A percentile compares a stretch with the other conserved stretches of the same genome.
These are phyloP conservation scores for Pouteria campechiana DNA, from an alignment of 179 eudicot genomes.

Conservation along the genomic window DNA sequence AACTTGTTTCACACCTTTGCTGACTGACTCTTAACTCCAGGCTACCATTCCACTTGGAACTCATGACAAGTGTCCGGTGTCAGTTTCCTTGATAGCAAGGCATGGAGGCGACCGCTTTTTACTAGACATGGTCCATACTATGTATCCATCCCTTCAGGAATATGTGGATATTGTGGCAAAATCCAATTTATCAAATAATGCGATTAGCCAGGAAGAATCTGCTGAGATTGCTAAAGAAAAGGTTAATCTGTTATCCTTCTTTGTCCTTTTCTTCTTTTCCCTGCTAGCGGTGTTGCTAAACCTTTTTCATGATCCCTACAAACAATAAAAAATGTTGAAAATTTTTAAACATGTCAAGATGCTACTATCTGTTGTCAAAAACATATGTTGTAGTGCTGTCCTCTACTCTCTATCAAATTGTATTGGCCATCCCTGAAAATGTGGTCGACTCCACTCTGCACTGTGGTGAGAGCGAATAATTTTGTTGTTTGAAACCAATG, in stretches of 20 bases:
- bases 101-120: slow-evolving; percentile 90
- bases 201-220: slow-evolving; percentile 39
- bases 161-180: slow-evolving; percentile 42
- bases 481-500: no score
- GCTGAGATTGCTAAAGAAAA: slow-evolving; percentile 92
- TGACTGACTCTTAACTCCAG: slow-evolving; percentile 34
- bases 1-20: no score
- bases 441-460: no score
- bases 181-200: slow-evolving; percentile 38
- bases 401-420: no score
- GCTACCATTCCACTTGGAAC: slow-evolving; percentile 70
- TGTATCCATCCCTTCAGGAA: slow-evolving; percentile 60
- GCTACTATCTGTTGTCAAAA: no score
- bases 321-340: no score
- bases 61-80: slow-evolving; percentile 67
- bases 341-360: no score
- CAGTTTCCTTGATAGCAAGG: slow-evolving; percentile 75
- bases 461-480: no score
- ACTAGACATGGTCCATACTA: slow-evolving; percentile 53
- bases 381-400: no score
- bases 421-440: no score
- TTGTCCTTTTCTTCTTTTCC: neutral
- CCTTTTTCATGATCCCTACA: no score
- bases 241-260: slow-evolving; percentile 24
- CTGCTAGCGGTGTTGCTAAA: neutral